These are phyloP conservation scores for Penicillium sp. DNA, from an alignment of 2,329 filamentous ascomycete genomes.

Conservation along the genomic window DNA sequence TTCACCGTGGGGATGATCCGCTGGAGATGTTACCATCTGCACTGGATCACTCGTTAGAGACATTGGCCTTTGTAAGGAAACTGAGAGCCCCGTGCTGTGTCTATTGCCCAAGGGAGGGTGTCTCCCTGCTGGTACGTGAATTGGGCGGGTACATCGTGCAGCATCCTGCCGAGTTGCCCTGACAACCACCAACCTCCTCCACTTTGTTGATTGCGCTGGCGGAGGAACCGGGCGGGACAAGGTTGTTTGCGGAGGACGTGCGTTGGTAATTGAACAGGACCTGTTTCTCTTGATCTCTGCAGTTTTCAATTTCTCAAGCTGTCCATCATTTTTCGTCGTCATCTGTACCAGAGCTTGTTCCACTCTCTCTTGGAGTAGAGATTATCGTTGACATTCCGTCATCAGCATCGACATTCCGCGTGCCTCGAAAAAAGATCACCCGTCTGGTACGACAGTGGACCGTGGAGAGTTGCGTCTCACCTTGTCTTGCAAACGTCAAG, in stretches of 20 bases:
- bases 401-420: conserved; percentile 8
- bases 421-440: not conserved
- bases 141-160: too few relatives aligned
- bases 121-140: conserved; percentile 3
- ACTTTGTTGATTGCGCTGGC: conserved; percentile 18
- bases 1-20: too few relatives aligned
- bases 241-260: conserved; percentile 2
- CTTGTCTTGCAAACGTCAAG: conserved; percentile 1
- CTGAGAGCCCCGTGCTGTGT: conserved; percentile 6
- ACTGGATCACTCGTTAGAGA: not conserved
- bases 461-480: conserved; percentile 5
- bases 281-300: conserved; percentile 5
- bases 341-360: not conserved
- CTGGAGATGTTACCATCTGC: too few relatives aligned
- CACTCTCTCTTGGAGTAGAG: conserved; percentile 3
- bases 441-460: conserved; percentile 7
- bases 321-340: not conserved
- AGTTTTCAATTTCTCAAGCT: not conserved
- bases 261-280: not conserved
- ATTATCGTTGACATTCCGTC: conserved; percentile 9
- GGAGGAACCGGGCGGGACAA: conserved; percentile 11
- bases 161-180: conserved; percentile 11
- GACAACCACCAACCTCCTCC: conserved; percentile 15
- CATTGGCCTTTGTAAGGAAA: not conserved
- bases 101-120: not conserved